phyloP scores from a whole-genome alignment of 495 filamentous ascomycete species.

The Talaromyces nanjingensis region DNA sequence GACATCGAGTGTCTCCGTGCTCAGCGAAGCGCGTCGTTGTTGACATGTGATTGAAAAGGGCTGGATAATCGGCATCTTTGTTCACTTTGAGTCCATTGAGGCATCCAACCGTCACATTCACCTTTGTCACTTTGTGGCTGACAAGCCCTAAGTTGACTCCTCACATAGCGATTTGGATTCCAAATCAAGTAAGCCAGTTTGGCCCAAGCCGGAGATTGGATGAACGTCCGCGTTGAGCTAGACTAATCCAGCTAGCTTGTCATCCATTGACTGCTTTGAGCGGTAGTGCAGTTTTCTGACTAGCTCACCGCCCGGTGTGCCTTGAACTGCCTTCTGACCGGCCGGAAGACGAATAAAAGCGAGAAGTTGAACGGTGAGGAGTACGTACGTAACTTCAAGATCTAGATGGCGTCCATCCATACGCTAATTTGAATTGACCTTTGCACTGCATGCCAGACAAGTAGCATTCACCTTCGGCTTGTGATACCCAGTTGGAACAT shows the following conservation, averaged over 20 bases:
- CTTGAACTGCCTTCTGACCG: background rate
- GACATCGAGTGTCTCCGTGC: background rate
- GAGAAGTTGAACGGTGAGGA: background rate
- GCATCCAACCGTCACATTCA: background rate
- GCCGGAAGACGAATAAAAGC: background rate
- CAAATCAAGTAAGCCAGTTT: background rate
- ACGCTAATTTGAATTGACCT: background rate
- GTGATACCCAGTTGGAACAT: background rate
- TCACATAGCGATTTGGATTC: background rate
- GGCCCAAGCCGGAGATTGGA: background rate
- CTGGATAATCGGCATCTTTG: background rate
- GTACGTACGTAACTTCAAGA: background rate
- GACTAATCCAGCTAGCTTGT: background rate
- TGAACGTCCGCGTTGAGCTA: background rate
- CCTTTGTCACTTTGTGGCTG: background rate
- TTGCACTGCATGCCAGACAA: background rate
- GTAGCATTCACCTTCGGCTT: background rate
- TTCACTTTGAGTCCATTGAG: background rate
- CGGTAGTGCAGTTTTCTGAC: background rate
- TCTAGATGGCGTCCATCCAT: background rate
- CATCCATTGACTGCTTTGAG: background rate
- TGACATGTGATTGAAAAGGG: background rate
- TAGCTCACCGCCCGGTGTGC: background rate
- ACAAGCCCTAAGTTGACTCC: background rate
- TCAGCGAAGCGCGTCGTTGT: background rate